Evolutionary conservation across 176 grass and related monocot genomes (phyloP), one percentile per base, ranked within the genome.

Genomic region (Aegilops sharonensis): DNA sequence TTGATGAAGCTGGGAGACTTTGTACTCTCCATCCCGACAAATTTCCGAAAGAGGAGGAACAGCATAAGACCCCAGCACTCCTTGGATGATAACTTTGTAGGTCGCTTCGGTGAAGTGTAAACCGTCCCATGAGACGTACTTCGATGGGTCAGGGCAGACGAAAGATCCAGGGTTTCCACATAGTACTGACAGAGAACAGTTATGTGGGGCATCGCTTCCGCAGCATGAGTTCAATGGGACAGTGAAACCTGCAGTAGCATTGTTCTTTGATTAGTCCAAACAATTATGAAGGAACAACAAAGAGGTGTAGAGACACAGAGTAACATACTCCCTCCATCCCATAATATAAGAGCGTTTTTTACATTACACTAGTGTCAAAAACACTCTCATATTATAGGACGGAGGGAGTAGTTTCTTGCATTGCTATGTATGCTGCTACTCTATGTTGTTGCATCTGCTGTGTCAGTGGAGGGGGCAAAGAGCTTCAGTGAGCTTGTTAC

Each of bases 111-210:
- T 97, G 77, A 97, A 91, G 85, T 97, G 94, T 32, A 97, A 87
- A 17, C 94, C 92, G 79, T 97, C 94, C 94, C 94, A 97, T 72
- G 94, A 97, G 56, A 89, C 80, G 79, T 97, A 97, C 74, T 85
- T 90, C 34, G 92, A 97, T 60, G 94, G 90, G 37, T 97, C 80
- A 39, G 87, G 32, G 68, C 92, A 97, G 37, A 97, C 75, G 1
- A 60, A 52, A 64, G 94, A 92, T 74, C 88, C 92, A 70, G 91
- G 91, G 13, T 85, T 42, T 70, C 94, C 94, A 5, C 94, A 97
- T 70, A 90, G 20, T 90, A 97, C 84, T 9, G 87, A 90, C 8
- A 86, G 88, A 13, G 94, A 94, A 68, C 92, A 97, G 42, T 92
- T 97, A 64, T 90, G 79, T 0, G 92, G 89, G 35, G 88, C 90